Percentiles rank a stretch among this genome's conserved stretches.
phyloP scores from a whole-genome alignment of 352 stramenopile species.

The Globisporangium splendens region DNA sequence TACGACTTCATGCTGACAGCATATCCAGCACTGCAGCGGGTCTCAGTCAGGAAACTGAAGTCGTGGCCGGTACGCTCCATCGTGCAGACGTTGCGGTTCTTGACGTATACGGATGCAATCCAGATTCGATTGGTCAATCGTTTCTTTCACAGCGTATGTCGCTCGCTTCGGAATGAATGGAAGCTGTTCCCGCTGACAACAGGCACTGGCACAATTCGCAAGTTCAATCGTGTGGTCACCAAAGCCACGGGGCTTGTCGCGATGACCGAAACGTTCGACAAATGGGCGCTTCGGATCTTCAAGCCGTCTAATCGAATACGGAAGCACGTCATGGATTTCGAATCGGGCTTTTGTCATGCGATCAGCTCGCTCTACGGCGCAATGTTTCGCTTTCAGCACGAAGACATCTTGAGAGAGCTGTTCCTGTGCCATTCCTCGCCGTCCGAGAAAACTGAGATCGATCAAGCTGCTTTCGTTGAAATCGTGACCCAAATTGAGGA shows the following conservation, averaged over 20 bases:
- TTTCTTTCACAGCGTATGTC: conserved; percentile 37
- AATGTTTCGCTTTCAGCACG: conserved; percentile 54
- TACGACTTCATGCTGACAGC: conserved; percentile 15
- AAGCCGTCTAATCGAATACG: conserved; percentile 37
- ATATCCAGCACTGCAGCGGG: conserved; percentile 21
- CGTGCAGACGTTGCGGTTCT: conserved; percentile 26
- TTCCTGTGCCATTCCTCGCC: conserved; percentile 30
- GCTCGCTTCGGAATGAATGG: conserved; percentile 45
- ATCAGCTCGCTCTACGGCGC: conserved; percentile 46
- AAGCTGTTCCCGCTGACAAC: conserved; percentile 35
- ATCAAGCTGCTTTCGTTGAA: conserved; percentile 44
- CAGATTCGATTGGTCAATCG: conserved; percentile 33
- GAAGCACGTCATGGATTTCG: conserved; percentile 56
- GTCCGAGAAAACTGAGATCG: conserved; percentile 25
- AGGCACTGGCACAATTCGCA: conserved; percentile 23
- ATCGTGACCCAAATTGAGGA: conserved; percentile 63
- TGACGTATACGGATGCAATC: conserved; percentile 51
- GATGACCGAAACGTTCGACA: conserved; percentile 49
- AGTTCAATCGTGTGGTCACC: conserved; percentile 33
- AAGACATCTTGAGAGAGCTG: conserved; percentile 32
- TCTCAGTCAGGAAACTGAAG: conserved; percentile 26
- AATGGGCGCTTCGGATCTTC: conserved; percentile 51
- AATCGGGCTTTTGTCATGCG: conserved; percentile 42
- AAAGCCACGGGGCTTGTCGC: conserved; percentile 38
- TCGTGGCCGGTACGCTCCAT: conserved; percentile 21